These are phyloP conservation scores for Pueraria montana DNA, from an alignment of 306 rosid species.

Conservation along the genomic window DNA sequence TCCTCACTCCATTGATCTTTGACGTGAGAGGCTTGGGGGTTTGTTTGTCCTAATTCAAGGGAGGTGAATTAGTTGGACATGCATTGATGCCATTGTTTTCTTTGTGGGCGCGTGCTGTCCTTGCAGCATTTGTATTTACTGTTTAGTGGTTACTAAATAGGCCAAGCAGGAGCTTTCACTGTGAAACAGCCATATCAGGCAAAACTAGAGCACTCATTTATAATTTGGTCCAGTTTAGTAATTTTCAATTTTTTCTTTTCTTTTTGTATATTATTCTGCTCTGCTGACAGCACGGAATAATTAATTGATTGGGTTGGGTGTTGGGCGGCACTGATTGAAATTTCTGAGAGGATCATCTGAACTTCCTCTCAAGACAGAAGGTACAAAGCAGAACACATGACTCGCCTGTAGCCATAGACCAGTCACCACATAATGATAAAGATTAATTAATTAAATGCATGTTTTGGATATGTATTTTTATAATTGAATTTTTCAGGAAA, in stretches of 20 bases:
- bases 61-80: too few relatives aligned
- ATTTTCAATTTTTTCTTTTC: background rate
- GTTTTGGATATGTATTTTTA: too few relatives aligned
- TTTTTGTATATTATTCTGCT: background rate
- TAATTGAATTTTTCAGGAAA: too few relatives aligned
- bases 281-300: slow-evolving; percentile 1
- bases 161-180: background rate
- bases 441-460: too few relatives aligned
- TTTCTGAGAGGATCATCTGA: background rate
- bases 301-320: slow-evolving; percentile 33
- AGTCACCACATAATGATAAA: background rate
- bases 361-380: background rate
- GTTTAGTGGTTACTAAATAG: background rate
- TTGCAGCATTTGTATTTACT: background rate
- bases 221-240: background rate
- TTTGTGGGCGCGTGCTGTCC: slow-evolving; percentile 50
- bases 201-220: background rate
- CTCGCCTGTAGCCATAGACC: background rate
- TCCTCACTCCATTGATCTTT: slow-evolving; percentile 3
- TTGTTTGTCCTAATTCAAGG: slow-evolving; percentile 23
- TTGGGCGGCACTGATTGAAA: slow-evolving; percentile 27
- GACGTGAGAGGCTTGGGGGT: slow-evolving; percentile 11
- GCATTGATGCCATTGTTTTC: slow-evolving; percentile 38
- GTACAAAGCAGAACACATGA: background rate
- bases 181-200: background rate